Percentiles rank a stretch among this genome's conserved stretches.
Evolutionary conservation across 2,329 filamentous ascomycete species (phyloP).

Genomic region (Ceratocystis ficicola): DNA sequence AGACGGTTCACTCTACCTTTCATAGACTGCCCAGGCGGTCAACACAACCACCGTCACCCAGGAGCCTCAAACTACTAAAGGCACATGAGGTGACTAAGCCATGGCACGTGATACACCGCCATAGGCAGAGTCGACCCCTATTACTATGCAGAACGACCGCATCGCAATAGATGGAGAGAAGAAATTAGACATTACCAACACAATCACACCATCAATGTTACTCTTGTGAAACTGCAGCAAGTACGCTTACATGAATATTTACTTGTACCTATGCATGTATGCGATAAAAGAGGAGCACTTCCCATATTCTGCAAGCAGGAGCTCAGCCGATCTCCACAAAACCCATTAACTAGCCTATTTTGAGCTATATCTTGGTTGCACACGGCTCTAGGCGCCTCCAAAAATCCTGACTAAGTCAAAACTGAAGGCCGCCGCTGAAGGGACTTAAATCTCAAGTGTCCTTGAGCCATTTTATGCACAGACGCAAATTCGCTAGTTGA

Average conservation of each 20-base stretch:
- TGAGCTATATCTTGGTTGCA: slow-evolving; percentile 7
- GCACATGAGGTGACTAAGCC: too few species aligned
- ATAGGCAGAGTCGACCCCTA: too few species aligned
- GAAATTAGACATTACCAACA: too few species aligned
- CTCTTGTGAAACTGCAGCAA: not conserved
- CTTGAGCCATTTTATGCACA: not conserved
- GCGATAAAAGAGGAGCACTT: not conserved
- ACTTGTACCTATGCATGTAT: not conserved
- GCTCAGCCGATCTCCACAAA: not conserved
- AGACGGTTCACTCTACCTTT: too few species aligned
- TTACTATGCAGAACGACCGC: too few species aligned
- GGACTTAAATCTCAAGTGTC: not conserved
- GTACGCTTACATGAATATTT: slow-evolving; percentile 1
- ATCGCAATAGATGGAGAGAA: too few species aligned
- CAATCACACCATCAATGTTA: not conserved
- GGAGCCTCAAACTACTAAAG: too few species aligned
- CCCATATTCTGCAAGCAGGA: too few species aligned
- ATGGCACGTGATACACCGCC: too few species aligned
- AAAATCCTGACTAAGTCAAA: not conserved
- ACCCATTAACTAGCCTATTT: not conserved
- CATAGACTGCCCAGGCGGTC: too few species aligned
- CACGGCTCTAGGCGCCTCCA: not conserved
- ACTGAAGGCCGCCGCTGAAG: not conserved
- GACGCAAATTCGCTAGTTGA: not conserved
- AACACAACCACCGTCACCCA: too few species aligned